These are phyloP conservation scores for Colletotrichum acutatum DNA, from an alignment of 2,329 filamentous ascomycete species.

Conservation along the genomic window DNA sequence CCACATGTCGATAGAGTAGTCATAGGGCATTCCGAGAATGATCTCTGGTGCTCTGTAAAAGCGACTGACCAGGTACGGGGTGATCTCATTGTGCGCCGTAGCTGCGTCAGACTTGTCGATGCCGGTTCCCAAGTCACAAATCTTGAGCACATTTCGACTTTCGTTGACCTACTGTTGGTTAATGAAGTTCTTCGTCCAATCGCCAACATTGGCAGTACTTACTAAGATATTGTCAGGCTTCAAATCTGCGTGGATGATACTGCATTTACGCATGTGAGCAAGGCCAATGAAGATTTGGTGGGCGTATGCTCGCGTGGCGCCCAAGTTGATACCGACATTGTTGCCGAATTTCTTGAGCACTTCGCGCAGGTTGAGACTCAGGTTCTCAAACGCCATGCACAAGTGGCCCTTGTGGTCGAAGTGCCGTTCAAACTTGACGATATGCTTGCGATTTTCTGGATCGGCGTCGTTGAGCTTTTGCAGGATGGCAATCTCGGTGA, in stretches of 20 bases:
- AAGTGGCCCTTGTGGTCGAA: constrained; percentile 97
- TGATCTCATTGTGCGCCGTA: constrained; percentile 82
- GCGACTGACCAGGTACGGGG: constrained; percentile 93
- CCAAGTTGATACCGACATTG: constrained; percentile 90
- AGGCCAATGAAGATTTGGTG: constrained; percentile 94
- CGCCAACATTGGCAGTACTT: constrained; percentile 40
- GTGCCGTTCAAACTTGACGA: constrained; percentile 85
- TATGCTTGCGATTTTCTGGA: constrained; percentile 88
- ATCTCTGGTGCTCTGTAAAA: constrained; percentile 98
- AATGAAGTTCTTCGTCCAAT: constrained; percentile 31
- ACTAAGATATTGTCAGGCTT: constrained; percentile 98
- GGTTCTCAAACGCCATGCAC: constrained; percentile 96
- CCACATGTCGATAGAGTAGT: constrained; percentile 97
- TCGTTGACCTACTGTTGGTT: constrained; percentile 74
- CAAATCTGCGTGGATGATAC: constrained; percentile 93
- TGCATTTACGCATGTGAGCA: constrained; percentile 88
- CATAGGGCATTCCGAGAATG: constrained; percentile 95
- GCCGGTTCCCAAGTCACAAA: constrained; percentile 97
- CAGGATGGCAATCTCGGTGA: constrained; percentile 94
- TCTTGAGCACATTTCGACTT: constrained; percentile 84
- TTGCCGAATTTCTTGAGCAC: constrained; percentile 96
- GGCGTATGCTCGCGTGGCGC: constrained; percentile 87
- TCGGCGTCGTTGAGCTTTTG: constrained; percentile 88
- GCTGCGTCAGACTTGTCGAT: constrained; percentile 85
- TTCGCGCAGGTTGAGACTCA: constrained; percentile 92